phyloP scores from a whole-genome alignment of 78 protist species.

The Polysphondylium violaceum region DNA sequence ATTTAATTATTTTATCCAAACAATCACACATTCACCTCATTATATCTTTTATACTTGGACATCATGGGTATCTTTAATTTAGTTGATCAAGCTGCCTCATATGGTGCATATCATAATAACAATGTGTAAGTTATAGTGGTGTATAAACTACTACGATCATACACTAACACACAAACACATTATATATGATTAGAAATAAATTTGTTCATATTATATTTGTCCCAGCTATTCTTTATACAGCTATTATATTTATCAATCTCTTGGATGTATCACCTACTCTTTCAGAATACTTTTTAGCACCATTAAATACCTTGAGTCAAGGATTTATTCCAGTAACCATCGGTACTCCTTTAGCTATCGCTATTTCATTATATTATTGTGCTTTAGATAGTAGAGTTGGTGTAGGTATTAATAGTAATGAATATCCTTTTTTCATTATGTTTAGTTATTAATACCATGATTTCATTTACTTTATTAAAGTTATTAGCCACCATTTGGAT shows the following conservation, averaged over 20 bases:
- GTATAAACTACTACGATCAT: not conserved
- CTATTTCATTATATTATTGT: conserved; percentile 28
- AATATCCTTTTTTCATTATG: not conserved
- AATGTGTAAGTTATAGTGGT: conserved; percentile 32
- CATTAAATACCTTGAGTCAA: not conserved
- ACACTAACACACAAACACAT: not conserved
- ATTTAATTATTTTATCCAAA: too few relatives aligned
- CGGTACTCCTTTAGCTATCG: conserved; percentile 50
- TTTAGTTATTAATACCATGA: not conserved
- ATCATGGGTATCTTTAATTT: conserved; percentile 25
- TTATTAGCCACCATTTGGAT: conserved; percentile 33
- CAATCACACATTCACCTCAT: too few relatives aligned
- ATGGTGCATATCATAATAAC: conserved; percentile 64
- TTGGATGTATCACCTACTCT: not conserved
- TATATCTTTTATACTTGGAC: too few relatives aligned
- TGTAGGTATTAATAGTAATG: conserved; percentile 41
- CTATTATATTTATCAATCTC: conserved; percentile 13
- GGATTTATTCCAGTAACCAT: conserved; percentile 31
- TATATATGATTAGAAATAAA: conserved; percentile 20
- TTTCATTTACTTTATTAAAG: conserved; percentile 1
- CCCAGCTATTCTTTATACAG: conserved; percentile 45
- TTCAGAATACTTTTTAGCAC: not conserved
- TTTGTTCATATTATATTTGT: conserved; percentile 69
- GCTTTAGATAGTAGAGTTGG: conserved; percentile 55
- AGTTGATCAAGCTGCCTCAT: conserved; percentile 51